A percentile compares a stretch with the other conserved stretches of the same genome.
Evolutionary conservation across 371 early-diverging fungal species (phyloP).

Genomic region (Mortierella sp.): DNA sequence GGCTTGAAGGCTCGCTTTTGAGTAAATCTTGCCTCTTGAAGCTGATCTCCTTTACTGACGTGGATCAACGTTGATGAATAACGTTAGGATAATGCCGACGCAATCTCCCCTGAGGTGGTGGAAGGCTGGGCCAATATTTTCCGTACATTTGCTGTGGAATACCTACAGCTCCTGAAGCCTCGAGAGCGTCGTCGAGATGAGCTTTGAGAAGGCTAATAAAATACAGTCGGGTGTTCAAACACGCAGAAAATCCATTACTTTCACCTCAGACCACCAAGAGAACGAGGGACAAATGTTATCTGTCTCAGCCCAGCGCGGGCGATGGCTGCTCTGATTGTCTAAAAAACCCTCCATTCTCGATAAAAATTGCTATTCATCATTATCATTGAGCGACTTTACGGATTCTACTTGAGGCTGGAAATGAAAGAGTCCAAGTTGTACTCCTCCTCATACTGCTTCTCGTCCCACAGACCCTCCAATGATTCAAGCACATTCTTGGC

Average conservation of each 20-base stretch:
- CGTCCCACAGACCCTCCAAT: conserved; percentile 91
- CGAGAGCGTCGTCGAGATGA: conserved; percentile 33
- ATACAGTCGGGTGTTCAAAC: too few relatives aligned
- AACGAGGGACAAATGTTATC: too few relatives aligned
- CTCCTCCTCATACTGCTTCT: conserved; percentile 94
- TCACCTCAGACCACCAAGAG: too few relatives aligned
- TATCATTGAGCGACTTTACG: too few relatives aligned
- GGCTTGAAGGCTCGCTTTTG: neutral
- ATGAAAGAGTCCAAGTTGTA: conserved; percentile 87
- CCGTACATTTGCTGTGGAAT: conserved; percentile 65
- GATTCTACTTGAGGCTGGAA: conserved; percentile 69
- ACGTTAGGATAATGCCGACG: conserved; percentile 56
- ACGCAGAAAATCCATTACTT: too few relatives aligned
- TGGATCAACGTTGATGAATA: neutral
- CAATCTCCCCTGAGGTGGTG: conserved; percentile 57
- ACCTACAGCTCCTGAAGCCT: conserved; percentile 58
- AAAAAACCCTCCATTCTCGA: too few relatives aligned
- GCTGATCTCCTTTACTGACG: too few relatives aligned
- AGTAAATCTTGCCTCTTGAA: neutral
- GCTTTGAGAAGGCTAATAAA: conserved; percentile 6
- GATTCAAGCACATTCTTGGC: conserved; percentile 87
- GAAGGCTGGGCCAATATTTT: conserved; percentile 63
- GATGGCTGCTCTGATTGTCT: too few relatives aligned
- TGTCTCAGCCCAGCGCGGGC: too few relatives aligned
- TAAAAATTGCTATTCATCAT: too few relatives aligned